These are phyloP conservation scores for Stylonectria norvegica DNA, from an alignment of 2,329 filamentous ascomycete species.

Conservation along the genomic window DNA sequence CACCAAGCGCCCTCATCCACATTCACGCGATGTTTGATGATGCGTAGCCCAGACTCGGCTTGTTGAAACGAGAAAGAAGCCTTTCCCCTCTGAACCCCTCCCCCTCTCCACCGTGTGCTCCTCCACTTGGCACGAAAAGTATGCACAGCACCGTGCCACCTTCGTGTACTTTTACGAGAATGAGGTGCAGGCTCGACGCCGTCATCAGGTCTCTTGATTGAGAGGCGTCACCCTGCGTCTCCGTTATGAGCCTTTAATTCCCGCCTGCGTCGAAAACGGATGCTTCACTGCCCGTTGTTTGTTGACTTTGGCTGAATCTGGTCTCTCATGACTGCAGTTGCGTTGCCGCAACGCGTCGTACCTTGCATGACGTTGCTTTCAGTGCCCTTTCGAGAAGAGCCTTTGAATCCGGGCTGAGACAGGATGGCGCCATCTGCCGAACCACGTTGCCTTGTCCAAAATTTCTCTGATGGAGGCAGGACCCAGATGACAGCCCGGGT, in stretches of 20 bases:
- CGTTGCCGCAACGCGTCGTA: conserved; percentile 2
- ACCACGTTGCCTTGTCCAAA: conserved; percentile 5
- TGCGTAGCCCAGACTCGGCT: neutral
- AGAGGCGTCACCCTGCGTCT: too few relatives aligned
- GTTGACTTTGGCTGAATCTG: neutral
- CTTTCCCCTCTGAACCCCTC: too few relatives aligned
- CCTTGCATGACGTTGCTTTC: conserved; percentile 14
- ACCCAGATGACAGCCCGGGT: conserved; percentile 3
- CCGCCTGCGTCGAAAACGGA: neutral
- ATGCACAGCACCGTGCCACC: neutral
- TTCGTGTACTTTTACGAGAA: too few relatives aligned
- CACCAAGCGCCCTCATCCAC: too few relatives aligned
- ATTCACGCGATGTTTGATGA: too few relatives aligned
- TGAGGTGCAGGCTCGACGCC: too few relatives aligned
- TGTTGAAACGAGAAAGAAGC: neutral
- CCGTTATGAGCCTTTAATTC: conserved; percentile 7
- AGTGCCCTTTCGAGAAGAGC: too few relatives aligned
- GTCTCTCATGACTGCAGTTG: neutral
- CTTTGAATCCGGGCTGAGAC: conserved; percentile 13
- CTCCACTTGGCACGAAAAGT: conserved; percentile 6
- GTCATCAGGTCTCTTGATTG: too few relatives aligned
- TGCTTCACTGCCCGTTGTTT: neutral
- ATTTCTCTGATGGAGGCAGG: conserved; percentile 7
- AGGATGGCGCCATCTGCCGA: conserved; percentile 12
- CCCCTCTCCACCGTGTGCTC: neutral